phyloP scores from a whole-genome alignment of 192 early-diverging fungal genomes.

The Coemansia sp. region DNA sequence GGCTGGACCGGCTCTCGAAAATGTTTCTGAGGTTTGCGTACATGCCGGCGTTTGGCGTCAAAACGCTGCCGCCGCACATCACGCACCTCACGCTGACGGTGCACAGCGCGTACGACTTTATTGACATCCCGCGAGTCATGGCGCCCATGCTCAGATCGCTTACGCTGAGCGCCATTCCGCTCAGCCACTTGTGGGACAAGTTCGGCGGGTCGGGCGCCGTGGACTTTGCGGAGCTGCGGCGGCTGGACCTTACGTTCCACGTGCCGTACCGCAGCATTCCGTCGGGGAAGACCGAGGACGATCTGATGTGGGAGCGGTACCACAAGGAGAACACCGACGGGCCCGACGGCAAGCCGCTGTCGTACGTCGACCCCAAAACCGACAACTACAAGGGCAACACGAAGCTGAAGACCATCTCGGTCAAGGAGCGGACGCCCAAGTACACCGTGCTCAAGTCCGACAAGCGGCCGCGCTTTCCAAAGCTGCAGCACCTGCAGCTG shows the following conservation, averaged over 20 bases:
- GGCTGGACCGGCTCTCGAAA: slow-evolving; percentile 14
- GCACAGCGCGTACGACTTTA: slow-evolving; percentile 28
- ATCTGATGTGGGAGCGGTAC: slow-evolving; percentile 34
- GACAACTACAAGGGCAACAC: slow-evolving; percentile 26
- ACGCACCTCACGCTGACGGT: slow-evolving; percentile 36
- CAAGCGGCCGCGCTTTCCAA: slow-evolving; percentile 38
- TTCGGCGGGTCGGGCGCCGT: slow-evolving; percentile 18
- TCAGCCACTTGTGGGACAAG: slow-evolving; percentile 45
- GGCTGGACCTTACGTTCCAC: slow-evolving; percentile 34
- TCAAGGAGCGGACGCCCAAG: slow-evolving; percentile 39
- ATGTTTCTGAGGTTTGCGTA: slow-evolving; percentile 30
- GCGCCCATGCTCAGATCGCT: slow-evolving; percentile 30
- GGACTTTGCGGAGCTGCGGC: slow-evolving; percentile 27
- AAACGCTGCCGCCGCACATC: slow-evolving; percentile 38
- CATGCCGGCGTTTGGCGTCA: slow-evolving; percentile 45
- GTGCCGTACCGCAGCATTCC: slow-evolving; percentile 40
- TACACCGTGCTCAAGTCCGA: slow-evolving; percentile 28
- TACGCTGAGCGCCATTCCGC: slow-evolving; percentile 30
- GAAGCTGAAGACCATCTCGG: slow-evolving; percentile 32
- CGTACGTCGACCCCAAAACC: not conserved
- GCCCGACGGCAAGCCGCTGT: not conserved
- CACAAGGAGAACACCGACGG: slow-evolving; percentile 11
- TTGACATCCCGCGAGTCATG: slow-evolving; percentile 41
- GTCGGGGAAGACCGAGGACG: slow-evolving; percentile 34
- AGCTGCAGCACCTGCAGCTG: slow-evolving; percentile 28